These are phyloP conservation scores for Globisporangium yorkense DNA, from an alignment of 352 stramenopile species.

Conservation along the genomic window DNA sequence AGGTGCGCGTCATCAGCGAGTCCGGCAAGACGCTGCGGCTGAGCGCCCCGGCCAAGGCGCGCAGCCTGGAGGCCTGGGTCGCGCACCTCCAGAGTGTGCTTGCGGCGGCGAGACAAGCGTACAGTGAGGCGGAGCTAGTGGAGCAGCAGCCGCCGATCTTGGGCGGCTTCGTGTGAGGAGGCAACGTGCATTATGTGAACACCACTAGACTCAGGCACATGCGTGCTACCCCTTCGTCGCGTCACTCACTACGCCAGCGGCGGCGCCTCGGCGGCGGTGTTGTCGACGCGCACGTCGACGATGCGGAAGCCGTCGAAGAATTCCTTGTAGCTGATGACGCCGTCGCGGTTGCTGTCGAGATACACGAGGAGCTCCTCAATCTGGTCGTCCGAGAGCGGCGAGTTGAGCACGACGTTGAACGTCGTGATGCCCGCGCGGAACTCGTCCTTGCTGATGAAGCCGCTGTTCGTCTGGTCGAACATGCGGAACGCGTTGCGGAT, in stretches of 20 bases:
- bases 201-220: not conserved
- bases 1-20: conserved; percentile 1
- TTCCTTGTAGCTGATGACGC: conserved; percentile 91
- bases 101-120: too few species aligned
- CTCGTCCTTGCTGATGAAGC: conserved; percentile 76
- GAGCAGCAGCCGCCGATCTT: not conserved
- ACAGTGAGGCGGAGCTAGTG: not conserved
- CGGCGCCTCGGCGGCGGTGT: conserved; percentile 20
- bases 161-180: not conserved
- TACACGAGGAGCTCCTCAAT: conserved; percentile 87
- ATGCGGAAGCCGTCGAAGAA: conserved; percentile 91
- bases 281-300: conserved; percentile 57
- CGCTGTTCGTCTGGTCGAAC: conserved; percentile 86
- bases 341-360: conserved; percentile 88
- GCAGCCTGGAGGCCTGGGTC: conserved; percentile 6
- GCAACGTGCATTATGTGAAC: not conserved
- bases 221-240: not conserved
- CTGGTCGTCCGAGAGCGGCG: conserved; percentile 86
- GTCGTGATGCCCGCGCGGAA: conserved; percentile 82
- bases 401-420: conserved; percentile 89
- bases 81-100: conserved; percentile 1
- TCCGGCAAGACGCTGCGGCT: conserved; percentile 18
- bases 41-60: not conserved
- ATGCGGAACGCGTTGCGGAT: conserved; percentile 90
- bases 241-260: not conserved